Conservation (phyloP, 2,329 filamentous ascomycete species). For the Cercospora sesami region DNA sequence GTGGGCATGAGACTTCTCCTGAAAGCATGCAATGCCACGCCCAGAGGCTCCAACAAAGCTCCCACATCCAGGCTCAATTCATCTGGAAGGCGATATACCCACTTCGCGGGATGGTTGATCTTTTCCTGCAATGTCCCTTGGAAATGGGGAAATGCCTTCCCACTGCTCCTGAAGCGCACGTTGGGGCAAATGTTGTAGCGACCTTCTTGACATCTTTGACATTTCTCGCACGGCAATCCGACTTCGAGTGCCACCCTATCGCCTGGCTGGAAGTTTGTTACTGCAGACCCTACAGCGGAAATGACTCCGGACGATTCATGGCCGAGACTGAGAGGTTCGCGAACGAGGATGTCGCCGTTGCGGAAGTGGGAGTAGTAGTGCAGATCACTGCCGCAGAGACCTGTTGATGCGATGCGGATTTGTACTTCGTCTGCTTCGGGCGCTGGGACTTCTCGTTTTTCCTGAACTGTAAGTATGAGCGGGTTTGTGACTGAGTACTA, state of each 20-base stretch:
- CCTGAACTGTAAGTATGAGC: conserved; percentile 43
- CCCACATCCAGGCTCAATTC: conserved; percentile 57
- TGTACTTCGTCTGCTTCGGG: conserved; percentile 60
- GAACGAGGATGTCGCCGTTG: conserved; percentile 82
- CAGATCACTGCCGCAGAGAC: conserved; percentile 69
- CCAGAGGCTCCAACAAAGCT: conserved; percentile 61
- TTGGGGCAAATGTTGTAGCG: conserved; percentile 63
- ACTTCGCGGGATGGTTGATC: conserved; percentile 61
- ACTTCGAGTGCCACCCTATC: conserved; percentile 93
- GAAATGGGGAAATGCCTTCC: conserved; percentile 61
- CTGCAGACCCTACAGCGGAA: conserved; percentile 63
- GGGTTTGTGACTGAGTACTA: neutral
- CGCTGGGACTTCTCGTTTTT: conserved; percentile 51
- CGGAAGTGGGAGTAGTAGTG: conserved; percentile 87
- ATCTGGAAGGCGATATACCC: conserved; percentile 60
- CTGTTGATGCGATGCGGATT: conserved; percentile 64
- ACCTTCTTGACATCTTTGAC: conserved; percentile 56
- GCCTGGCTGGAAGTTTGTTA: conserved; percentile 60
- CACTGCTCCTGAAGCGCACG: conserved; percentile 60
- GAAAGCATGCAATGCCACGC: conserved; percentile 61
- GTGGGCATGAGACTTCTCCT: conserved; percentile 53
- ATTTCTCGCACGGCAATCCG: conserved; percentile 74
- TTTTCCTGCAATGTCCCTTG: conserved; percentile 64
- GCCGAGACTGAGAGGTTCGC: conserved; percentile 76
- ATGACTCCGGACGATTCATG: conserved; percentile 79